These are phyloP conservation scores for Aaosphaeria arxii DNA, from an alignment of 2,329 filamentous ascomycete species.

Conservation along the genomic window DNA sequence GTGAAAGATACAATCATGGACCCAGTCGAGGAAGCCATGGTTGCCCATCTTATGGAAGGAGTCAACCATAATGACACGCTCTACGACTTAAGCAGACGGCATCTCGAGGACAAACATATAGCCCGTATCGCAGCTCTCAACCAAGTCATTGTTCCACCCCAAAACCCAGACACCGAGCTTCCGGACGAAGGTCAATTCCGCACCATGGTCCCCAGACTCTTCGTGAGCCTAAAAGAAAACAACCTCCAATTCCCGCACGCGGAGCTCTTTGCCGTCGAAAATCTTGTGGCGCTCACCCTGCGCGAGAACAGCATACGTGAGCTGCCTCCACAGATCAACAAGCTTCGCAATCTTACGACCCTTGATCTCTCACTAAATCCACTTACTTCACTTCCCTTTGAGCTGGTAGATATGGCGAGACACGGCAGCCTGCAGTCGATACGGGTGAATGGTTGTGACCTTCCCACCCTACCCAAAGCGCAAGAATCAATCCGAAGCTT, in stretches of 20 bases:
- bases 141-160: constrained; percentile 20
- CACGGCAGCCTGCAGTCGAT: constrained; percentile 12
- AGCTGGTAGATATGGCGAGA: constrained; percentile 17
- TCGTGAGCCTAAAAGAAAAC: constrained; percentile 21
- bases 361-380: constrained; percentile 23
- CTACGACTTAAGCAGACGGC: constrained; percentile 12
- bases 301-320: constrained; percentile 22
- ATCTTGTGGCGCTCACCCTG: constrained; percentile 23
- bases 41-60: constrained; percentile 1
- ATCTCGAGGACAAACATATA: constrained; percentile 21
- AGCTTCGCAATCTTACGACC: constrained; percentile 13
- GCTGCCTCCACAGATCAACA: constrained; percentile 23
- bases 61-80: constrained; percentile 4
- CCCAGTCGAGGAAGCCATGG: constrained; percentile 1
- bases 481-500: background rate
- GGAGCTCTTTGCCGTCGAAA: constrained; percentile 21
- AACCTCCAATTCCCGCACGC: constrained; percentile 15
- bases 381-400: constrained; percentile 21
- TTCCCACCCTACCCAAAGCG: constrained; percentile 13
- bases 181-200: constrained; percentile 27
- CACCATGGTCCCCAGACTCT: constrained; percentile 24
- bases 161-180: constrained; percentile 19
- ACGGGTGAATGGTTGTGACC: constrained; percentile 4
- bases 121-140: constrained; percentile 21
- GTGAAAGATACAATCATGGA: constrained; percentile 11